Conservation (phyloP, 495 filamentous ascomycete genomes). For the Jackrogersella minutella region DNA sequence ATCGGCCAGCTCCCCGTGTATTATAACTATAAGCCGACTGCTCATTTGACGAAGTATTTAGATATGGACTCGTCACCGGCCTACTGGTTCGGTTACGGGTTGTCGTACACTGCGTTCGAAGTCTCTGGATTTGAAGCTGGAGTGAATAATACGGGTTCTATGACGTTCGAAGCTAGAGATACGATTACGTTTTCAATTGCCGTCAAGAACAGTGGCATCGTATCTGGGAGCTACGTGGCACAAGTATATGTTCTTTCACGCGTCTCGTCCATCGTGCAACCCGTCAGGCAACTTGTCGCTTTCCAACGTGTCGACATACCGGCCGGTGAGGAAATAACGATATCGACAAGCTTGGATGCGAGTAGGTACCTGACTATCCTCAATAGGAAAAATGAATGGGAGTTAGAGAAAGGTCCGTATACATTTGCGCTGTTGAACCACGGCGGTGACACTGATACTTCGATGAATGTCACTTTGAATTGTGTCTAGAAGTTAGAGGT, state of each 20-base stretch:
- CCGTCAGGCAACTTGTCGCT: slow-evolving; percentile 52
- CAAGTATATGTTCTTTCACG: slow-evolving; percentile 52
- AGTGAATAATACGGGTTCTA: neutral
- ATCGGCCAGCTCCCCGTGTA: slow-evolving; percentile 51
- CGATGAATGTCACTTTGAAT: slow-evolving; percentile 47
- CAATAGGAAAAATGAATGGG: slow-evolving; percentile 50
- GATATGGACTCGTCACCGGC: slow-evolving; percentile 43
- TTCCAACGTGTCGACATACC: slow-evolving; percentile 49
- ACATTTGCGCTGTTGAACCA: slow-evolving; percentile 53
- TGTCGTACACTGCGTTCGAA: slow-evolving; percentile 51
- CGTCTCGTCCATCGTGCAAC: slow-evolving; percentile 50
- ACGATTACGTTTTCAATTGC: slow-evolving; percentile 46
- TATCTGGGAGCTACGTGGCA: slow-evolving; percentile 49
- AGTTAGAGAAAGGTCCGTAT: slow-evolving; percentile 51
- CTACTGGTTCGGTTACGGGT: slow-evolving; percentile 51
- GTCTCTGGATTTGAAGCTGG: slow-evolving; percentile 38
- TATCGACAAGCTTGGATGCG: slow-evolving; percentile 47
- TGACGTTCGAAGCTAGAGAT: slow-evolving; percentile 38
- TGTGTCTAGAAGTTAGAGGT: slow-evolving; percentile 33
- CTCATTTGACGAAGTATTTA: slow-evolving; percentile 44
- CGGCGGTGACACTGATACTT: slow-evolving; percentile 44
- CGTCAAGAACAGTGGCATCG: slow-evolving; percentile 45
- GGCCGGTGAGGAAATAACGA: slow-evolving; percentile 35
- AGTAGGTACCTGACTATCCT: slow-evolving; percentile 51
- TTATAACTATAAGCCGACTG: slow-evolving; percentile 51